These are phyloP conservation scores for Eutrema yunnanense DNA, from an alignment of 345 rosid genomes.

Conservation along the genomic window DNA sequence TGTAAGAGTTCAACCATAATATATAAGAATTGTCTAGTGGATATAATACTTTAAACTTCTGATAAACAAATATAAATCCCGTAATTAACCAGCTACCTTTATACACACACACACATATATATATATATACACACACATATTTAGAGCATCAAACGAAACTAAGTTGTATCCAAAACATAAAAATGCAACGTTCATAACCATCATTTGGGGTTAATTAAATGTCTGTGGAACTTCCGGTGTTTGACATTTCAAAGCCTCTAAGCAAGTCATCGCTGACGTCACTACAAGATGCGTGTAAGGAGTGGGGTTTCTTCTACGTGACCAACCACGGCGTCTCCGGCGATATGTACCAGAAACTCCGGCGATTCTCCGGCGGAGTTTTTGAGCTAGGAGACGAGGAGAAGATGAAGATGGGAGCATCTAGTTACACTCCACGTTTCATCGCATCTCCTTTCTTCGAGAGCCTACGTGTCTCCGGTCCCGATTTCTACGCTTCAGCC, in stretches of 20 bases:
- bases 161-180: conserved; percentile 7
- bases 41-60: not conserved
- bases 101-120: not conserved
- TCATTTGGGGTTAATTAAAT: not conserved
- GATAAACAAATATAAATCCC: not conserved
- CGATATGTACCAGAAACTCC: conserved; percentile 36
- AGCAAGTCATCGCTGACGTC: conserved; percentile 37
- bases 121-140: not conserved
- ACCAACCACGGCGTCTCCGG: conserved; percentile 60
- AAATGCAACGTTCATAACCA: conserved; percentile 4
- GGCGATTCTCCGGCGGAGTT: conserved; percentile 36
- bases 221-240: conserved; percentile 47
- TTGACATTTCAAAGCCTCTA: conserved; percentile 58
- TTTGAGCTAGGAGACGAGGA: conserved; percentile 41
- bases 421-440: conserved; percentile 68
- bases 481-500: conserved; percentile 58
- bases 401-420: conserved; percentile 61
- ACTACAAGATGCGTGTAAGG: conserved; percentile 60
- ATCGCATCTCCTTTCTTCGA: conserved; percentile 89
- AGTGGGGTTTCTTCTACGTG: conserved; percentile 74
- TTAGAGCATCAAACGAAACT: not conserved
- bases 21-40: conserved; percentile 19
- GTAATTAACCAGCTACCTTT: not conserved
- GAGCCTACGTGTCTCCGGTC: conserved; percentile 66
- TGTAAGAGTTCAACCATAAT: conserved; percentile 8